Evolutionary conservation across 176 grass and related monocot species (phyloP).

Genomic region (Thinopyrum elongatum): DNA sequence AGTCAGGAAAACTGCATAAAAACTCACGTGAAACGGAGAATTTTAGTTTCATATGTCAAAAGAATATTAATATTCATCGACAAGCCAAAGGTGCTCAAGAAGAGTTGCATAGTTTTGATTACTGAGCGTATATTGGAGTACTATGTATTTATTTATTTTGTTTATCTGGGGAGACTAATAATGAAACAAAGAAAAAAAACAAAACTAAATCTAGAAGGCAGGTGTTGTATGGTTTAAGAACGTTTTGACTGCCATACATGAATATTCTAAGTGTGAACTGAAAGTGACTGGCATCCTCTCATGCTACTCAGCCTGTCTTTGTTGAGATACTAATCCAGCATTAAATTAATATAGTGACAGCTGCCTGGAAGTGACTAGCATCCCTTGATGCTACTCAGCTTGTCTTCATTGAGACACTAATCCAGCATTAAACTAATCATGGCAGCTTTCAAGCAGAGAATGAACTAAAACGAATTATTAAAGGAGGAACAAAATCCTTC

Average conservation of each 20-base stretch:
- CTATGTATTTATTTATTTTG: not conserved
- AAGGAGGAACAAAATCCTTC: conserved; percentile 18
- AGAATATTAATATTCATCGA: conserved; percentile 14
- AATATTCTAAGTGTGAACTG: conserved; percentile 45
- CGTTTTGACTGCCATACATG: conserved; percentile 45
- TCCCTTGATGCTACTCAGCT: conserved; percentile 1
- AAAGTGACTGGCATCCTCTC: conserved; percentile 29
- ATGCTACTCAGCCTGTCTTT: conserved; percentile 28
- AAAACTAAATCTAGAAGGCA: not conserved
- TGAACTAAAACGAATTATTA: conserved; percentile 19
- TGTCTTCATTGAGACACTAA: conserved; percentile 35
- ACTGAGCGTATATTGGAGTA: not conserved
- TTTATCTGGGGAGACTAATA: conserved; percentile 22
- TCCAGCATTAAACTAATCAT: conserved; percentile 31
- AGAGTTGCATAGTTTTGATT: not conserved
- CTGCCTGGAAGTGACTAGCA: conserved; percentile 20
- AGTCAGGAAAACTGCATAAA: not conserved
- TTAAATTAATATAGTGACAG: conserved; percentile 30
- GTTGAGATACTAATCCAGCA: conserved; percentile 23
- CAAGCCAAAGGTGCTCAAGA: not conserved
- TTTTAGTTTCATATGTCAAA: conserved; percentile 23
- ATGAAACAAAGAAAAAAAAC: not conserved
- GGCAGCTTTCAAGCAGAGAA: conserved; percentile 42
- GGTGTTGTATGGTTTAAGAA: conserved; percentile 31
- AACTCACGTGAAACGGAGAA: not conserved